Conservation (phyloP, 208 protist genomes). For the Trypanosoma avium region DNA sequence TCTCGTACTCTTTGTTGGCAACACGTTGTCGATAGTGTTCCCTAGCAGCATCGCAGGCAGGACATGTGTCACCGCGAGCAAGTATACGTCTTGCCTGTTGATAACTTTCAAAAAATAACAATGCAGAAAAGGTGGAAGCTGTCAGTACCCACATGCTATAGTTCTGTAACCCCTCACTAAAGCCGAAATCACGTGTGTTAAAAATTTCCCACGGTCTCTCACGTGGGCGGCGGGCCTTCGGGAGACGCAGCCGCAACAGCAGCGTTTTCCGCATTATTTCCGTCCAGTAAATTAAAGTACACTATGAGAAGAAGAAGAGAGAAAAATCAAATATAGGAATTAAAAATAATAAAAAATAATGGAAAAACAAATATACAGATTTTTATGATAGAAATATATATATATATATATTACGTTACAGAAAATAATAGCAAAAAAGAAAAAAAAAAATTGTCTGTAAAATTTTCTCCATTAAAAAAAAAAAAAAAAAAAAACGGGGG, state of each 20-base stretch:
- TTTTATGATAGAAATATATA: background rate
- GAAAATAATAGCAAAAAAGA: conserved; percentile 9
- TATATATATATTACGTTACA: background rate
- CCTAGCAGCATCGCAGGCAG: conserved; percentile 79
- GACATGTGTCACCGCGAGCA: conserved; percentile 79
- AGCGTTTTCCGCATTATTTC: conserved; percentile 48
- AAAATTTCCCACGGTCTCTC: conserved; percentile 90
- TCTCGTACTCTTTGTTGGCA: conserved; percentile 61
- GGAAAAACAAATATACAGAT: background rate
- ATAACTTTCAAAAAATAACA: conserved; percentile 72
- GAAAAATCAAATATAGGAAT: no score
- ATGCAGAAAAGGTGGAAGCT: conserved; percentile 25
- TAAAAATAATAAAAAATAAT: conserved; percentile 12
- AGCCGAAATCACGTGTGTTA: conserved; percentile 86
- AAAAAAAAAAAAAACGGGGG: conserved; percentile 1
- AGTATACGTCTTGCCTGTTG: conserved; percentile 62
- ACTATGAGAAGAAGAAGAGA: background rate
- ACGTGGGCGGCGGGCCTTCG: conserved; percentile 74
- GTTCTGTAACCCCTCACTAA: conserved; percentile 86
- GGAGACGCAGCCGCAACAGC: conserved; percentile 53
- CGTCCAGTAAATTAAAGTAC: background rate
- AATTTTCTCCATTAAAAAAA: background rate
- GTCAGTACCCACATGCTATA: conserved; percentile 79
- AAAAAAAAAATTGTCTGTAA: conserved; percentile 4
- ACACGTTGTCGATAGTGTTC: conserved; percentile 76